Conservation (phyloP, 495 filamentous ascomycete genomes). For the Parmelia sp. region DNA sequence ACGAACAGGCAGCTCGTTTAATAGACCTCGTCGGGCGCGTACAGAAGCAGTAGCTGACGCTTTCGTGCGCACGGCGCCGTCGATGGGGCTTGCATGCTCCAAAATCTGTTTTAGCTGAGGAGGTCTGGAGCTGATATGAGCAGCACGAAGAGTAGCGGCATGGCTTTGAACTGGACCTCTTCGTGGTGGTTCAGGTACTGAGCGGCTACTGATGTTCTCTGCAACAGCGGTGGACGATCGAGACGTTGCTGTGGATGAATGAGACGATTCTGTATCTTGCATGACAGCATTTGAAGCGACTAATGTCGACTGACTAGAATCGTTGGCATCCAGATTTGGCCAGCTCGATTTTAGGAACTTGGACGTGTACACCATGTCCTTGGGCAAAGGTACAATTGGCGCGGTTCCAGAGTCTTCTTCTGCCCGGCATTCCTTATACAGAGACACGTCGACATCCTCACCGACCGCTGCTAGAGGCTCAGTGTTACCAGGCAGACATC, state of each 20-base stretch:
- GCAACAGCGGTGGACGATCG: background rate
- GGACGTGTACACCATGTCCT: constrained; percentile 59
- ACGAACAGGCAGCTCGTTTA: constrained; percentile 25
- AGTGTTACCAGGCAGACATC: constrained; percentile 23
- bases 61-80: background rate
- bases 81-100: background rate
- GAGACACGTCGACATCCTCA: constrained; percentile 28
- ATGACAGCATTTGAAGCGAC: background rate
- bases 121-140: constrained; percentile 15
- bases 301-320: background rate
- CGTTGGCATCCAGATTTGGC: background rate
- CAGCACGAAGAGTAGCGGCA: constrained; percentile 24
- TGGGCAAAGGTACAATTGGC: constrained; percentile 61
- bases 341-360: constrained; percentile 4
- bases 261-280: background rate
- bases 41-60: constrained; percentile 5
- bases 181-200: constrained; percentile 8
- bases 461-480: constrained; percentile 27
- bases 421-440: constrained; percentile 61
- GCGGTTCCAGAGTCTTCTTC: constrained; percentile 66
- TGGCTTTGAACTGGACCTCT: constrained; percentile 24
- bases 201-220: background rate
- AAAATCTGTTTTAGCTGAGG: background rate
- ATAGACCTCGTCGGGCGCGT: constrained; percentile 17
- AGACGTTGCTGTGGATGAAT: background rate